Conservation (phyloP, 768 basidiomycete genomes). For the Russula ochroleuca region DNA sequence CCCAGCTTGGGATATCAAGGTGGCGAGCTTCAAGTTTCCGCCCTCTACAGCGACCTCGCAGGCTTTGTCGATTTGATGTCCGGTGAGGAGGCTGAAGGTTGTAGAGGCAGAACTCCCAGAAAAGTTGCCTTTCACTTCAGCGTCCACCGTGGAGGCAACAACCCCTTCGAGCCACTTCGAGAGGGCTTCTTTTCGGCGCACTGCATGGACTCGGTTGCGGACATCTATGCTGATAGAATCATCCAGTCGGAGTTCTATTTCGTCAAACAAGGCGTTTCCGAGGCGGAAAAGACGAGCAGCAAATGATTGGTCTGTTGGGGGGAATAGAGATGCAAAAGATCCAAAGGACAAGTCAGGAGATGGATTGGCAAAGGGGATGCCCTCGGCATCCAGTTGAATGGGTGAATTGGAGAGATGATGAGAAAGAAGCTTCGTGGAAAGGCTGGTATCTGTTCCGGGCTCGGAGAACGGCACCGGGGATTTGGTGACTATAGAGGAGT, state of each 20-base stretch:
- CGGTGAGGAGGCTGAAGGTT: conserved; percentile 77
- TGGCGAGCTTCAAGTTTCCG: conserved; percentile 80
- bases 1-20: conserved; percentile 80
- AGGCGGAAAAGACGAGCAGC: conserved; percentile 86
- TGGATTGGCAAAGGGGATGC: conserved; percentile 65
- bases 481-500: conserved; percentile 55
- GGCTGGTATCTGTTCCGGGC: conserved; percentile 35
- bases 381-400: conserved; percentile 64
- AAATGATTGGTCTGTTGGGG: conserved; percentile 61
- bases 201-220: conserved; percentile 50
- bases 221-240: conserved; percentile 55
- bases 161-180: conserved; percentile 81
- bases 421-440: conserved; percentile 61
- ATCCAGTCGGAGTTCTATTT: conserved; percentile 61
- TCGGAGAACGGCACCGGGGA: conserved; percentile 44
- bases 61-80: conserved; percentile 84
- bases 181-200: conserved; percentile 75
- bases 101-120: conserved; percentile 44
- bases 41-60: conserved; percentile 67
- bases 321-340: conserved; percentile 70
- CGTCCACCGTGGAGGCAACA: conserved; percentile 66
- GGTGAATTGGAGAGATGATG: conserved; percentile 73
- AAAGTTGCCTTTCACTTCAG: conserved; percentile 54
- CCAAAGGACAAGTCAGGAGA: conserved; percentile 64
- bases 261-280: conserved; percentile 84